phyloP scores from a whole-genome alignment of 2,329 filamentous ascomycete species.

The Fusarium tuaranense region DNA sequence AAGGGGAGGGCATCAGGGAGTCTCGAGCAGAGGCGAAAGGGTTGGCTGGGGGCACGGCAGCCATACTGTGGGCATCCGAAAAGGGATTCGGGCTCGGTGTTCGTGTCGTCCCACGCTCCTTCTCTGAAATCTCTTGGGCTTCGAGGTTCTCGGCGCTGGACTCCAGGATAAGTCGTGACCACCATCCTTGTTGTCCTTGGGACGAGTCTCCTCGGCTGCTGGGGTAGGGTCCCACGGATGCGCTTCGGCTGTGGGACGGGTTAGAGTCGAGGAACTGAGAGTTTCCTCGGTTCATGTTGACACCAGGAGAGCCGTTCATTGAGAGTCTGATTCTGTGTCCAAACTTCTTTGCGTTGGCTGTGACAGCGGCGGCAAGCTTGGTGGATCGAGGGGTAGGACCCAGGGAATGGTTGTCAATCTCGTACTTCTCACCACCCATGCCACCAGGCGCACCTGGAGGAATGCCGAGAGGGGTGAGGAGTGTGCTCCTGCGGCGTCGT shows the following conservation, averaged over 20 bases:
- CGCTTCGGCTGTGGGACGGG: slow-evolving; percentile 53
- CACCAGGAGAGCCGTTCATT: slow-evolving; percentile 50
- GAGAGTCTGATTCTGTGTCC: slow-evolving; percentile 35
- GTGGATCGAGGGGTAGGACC: slow-evolving; percentile 60
- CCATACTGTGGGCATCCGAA: slow-evolving; percentile 59
- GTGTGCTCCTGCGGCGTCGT: slow-evolving; percentile 58
- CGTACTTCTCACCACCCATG: slow-evolving; percentile 33
- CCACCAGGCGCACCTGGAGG: slow-evolving; percentile 34
- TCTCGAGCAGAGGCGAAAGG: slow-evolving; percentile 55
- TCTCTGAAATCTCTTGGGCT: slow-evolving; percentile 36
- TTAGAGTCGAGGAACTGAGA: slow-evolving; percentile 61
- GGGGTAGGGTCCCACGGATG: slow-evolving; percentile 42
- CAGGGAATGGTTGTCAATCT: slow-evolving; percentile 58
- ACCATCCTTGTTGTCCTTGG: slow-evolving; percentile 54
- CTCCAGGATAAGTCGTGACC: slow-evolving; percentile 56
- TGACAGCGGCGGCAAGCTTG: slow-evolving; percentile 46
- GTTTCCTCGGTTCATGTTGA: slow-evolving; percentile 65
- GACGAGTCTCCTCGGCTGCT: slow-evolving; percentile 15
- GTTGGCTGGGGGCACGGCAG: slow-evolving; percentile 50
- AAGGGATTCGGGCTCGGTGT: slow-evolving; percentile 39
- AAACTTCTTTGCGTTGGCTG: slow-evolving; percentile 46
- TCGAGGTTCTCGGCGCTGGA: slow-evolving; percentile 53
- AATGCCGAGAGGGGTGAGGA: slow-evolving; percentile 61
- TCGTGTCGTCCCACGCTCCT: slow-evolving; percentile 28
- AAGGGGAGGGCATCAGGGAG: slow-evolving; percentile 54